phyloP scores from a whole-genome alignment of 2,329 filamentous ascomycete genomes.

The Colletotrichum chrysophilum region DNA sequence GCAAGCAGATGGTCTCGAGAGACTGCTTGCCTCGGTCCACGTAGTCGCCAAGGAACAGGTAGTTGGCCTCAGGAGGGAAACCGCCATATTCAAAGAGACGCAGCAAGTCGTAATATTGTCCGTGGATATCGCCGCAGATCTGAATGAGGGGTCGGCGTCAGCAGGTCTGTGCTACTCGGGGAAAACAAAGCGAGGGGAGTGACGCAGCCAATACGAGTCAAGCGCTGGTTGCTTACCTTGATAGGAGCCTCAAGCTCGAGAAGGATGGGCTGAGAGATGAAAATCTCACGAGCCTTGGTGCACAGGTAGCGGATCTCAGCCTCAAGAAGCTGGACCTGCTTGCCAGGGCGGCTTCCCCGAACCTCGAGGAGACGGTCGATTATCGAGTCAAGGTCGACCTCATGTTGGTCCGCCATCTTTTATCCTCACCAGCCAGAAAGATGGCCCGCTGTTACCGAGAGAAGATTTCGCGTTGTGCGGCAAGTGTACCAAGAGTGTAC shows the following conservation, averaged over 20 bases:
- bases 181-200: neutral
- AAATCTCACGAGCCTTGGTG: constrained; percentile 98
- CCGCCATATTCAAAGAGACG: constrained; percentile 98
- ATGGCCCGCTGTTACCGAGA: constrained; percentile 42
- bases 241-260: constrained; percentile 98
- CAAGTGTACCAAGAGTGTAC: neutral
- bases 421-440: constrained; percentile 45
- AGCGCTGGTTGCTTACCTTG: constrained; percentile 70
- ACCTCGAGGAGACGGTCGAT: constrained; percentile 98
- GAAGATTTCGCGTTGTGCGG: constrained; percentile 16
- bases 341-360: constrained; percentile 94
- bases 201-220: constrained; percentile 1
- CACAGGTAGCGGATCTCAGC: constrained; percentile 96
- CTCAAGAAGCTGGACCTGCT: constrained; percentile 97
- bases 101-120: constrained; percentile 97
- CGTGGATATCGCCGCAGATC: constrained; percentile 99
- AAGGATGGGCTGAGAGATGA: constrained; percentile 98
- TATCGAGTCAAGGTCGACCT: constrained; percentile 99
- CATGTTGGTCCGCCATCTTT: constrained; percentile 72
- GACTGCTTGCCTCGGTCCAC: constrained; percentile 99
- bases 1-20: constrained; percentile 95
- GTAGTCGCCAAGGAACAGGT: constrained; percentile 98
- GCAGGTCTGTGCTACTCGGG: constrained; percentile 7
- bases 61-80: constrained; percentile 98
- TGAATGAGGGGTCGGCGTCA: constrained; percentile 42